Evolutionary conservation across 2,329 filamentous ascomycete genomes (phyloP).

Genomic region (Hypoxylon rubiginosum): DNA sequence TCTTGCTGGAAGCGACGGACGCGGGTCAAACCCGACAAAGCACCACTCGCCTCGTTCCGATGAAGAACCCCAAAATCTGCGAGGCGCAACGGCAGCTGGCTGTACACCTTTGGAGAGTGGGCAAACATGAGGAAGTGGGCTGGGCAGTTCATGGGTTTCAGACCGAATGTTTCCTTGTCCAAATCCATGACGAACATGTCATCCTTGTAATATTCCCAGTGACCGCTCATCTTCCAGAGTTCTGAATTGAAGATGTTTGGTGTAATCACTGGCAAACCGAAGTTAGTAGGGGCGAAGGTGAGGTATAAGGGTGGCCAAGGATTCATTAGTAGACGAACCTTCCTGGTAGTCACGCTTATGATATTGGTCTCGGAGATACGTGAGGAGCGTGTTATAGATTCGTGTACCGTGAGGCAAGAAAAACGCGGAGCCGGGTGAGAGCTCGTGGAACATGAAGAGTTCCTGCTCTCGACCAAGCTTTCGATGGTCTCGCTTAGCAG

Average conservation of each 20-base stretch:
- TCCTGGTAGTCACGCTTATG: slow-evolving; percentile 94
- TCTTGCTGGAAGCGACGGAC: slow-evolving; percentile 92
- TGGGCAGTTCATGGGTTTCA: slow-evolving; percentile 95
- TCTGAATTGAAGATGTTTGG: slow-evolving; percentile 97
- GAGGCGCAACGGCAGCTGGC: slow-evolving; percentile 84
- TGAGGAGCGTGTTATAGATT: slow-evolving; percentile 90
- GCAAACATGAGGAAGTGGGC: slow-evolving; percentile 90
- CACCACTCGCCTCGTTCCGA: slow-evolving; percentile 86
- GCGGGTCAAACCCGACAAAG: slow-evolving; percentile 84
- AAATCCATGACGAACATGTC: slow-evolving; percentile 83
- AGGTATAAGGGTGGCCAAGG: neutral
- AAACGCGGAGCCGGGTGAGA: slow-evolving; percentile 93
- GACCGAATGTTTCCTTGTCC: slow-evolving; percentile 79
- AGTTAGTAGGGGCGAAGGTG: slow-evolving; percentile 4
- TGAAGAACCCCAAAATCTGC: slow-evolving; percentile 91
- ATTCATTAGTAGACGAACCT: slow-evolving; percentile 39
- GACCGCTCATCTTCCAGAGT: slow-evolving; percentile 94
- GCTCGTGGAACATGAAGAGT: slow-evolving; percentile 95
- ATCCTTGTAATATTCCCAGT: slow-evolving; percentile 92
- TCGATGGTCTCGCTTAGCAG: slow-evolving; percentile 96
- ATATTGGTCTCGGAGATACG: slow-evolving; percentile 88
- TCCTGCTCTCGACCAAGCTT: slow-evolving; percentile 96
- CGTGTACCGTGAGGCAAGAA: slow-evolving; percentile 92
- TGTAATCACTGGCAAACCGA: slow-evolving; percentile 76
- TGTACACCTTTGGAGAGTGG: slow-evolving; percentile 76